phyloP scores from a whole-genome alignment of 179 eudicot species.

The Drosera spatulata region DNA sequence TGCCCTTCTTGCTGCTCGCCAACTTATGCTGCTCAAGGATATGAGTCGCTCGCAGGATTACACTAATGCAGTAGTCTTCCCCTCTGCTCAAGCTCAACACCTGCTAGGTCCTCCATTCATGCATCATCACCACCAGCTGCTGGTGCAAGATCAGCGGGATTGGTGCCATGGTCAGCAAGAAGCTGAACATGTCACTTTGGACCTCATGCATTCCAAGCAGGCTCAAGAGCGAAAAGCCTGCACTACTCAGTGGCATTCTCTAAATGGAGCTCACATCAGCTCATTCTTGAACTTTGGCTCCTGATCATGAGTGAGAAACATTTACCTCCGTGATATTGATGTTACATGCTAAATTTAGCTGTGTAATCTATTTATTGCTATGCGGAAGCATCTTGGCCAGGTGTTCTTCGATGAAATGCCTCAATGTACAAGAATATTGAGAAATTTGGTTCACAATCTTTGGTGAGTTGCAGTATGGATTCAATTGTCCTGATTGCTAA shows the following conservation, averaged over 20 bases:
- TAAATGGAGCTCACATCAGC: slow-evolving; percentile 18
- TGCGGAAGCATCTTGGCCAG: too few species aligned
- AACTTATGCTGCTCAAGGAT: slow-evolving; percentile 7
- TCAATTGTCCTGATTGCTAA: too few species aligned
- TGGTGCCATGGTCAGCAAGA: slow-evolving; percentile 17
- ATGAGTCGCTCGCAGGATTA: neutral
- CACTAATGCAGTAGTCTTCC: too few species aligned
- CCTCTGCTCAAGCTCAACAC: neutral
- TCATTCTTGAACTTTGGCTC: neutral
- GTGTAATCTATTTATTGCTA: too few species aligned
- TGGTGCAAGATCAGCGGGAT: neutral
- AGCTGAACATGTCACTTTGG: slow-evolving; percentile 19
- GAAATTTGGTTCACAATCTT: too few species aligned
- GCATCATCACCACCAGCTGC: slow-evolving; percentile 1
- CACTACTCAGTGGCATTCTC: slow-evolving; percentile 13
- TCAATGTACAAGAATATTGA: too few species aligned
- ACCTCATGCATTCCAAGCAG: slow-evolving; percentile 26
- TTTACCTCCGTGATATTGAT: too few species aligned
- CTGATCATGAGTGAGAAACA: too few species aligned
- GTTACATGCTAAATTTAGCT: too few species aligned
- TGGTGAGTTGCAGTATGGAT: too few species aligned
- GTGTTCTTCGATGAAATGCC: too few species aligned
- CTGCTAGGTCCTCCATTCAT: neutral
- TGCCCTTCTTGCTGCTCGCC: slow-evolving; percentile 12
- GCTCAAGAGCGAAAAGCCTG: slow-evolving; percentile 12